Evolutionary conservation across 2,329 filamentous ascomycete species (phyloP), one percentile per base, ranked within the genome.

Genomic region (Pyricularia pennisetigena): DNA sequence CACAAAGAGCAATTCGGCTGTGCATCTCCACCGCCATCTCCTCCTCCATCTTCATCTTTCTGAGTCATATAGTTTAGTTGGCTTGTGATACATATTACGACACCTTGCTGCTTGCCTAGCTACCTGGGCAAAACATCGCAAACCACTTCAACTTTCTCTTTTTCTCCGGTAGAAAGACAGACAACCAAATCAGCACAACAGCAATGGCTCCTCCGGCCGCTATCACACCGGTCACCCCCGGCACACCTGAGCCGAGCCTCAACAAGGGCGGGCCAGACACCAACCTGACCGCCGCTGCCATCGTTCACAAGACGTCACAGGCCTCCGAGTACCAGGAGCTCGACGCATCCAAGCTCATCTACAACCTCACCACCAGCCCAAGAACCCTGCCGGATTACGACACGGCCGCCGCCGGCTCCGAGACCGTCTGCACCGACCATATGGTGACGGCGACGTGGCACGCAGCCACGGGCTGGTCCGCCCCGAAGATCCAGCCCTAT

Each of bases 361-460:
- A 86, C 80, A 84, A 79, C 70, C 79, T 80, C 72, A 86, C 83
- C 68, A 76, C 78, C 63, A 78, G 75, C 68, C 85, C 83, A 0
- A 85, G 84, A 70, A 71, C 78, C 66, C 85, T 88, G 65, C 86
- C 85, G 67, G 78, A 82, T 67, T 81, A 83, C 70, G 83, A 78
- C 70, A 72, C 74, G 57, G 83, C 83, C 73, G 79, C 79, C 72
- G 68, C 82, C 66, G 83, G 81, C 71, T 71, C 74, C 70, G 82
- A 85, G 76, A 86, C 83, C 71, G 80, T 87, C 75, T 86, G 85
- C 82, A 93, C 91, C 71, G 93, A 97, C 82, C 94, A 97, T 83
- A 97, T 97, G 93, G 83, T 95, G 74, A 89, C 88, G 67, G 89
- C 83, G 24, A 80, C 81, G 68, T 96, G 93, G 92, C 87, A 83